These are phyloP conservation scores for Calonectria henricotiae DNA, from an alignment of 2,329 filamentous ascomycete species.

Conservation along the genomic window DNA sequence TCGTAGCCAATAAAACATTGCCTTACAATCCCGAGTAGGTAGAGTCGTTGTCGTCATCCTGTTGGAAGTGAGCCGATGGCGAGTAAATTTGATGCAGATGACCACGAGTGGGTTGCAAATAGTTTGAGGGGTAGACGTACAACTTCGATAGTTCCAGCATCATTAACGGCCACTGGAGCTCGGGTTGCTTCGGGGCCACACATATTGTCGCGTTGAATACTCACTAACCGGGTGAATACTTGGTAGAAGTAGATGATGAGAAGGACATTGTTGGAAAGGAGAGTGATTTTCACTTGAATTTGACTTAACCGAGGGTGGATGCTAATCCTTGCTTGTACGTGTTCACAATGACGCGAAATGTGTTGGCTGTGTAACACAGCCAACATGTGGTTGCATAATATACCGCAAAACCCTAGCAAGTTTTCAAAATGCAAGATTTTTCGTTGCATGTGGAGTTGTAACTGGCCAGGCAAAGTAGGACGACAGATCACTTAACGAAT, in stretches of 20 bases:
- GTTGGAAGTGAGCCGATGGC: neutral
- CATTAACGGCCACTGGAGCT: neutral
- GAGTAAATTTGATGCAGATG: neutral
- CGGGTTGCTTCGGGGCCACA: neutral
- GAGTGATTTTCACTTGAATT: neutral
- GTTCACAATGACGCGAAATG: neutral
- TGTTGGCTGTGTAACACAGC: neutral
- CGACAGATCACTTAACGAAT: neutral
- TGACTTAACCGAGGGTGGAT: neutral
- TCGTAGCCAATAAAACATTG: too few species aligned
- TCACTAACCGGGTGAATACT: neutral
- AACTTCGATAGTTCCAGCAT: neutral
- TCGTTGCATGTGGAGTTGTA: neutral
- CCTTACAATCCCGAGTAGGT: conserved; percentile 13
- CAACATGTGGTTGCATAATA: neutral
- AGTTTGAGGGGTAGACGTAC: neutral
- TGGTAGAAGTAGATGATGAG: neutral
- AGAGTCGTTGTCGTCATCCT: conserved; percentile 19
- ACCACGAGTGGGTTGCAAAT: neutral
- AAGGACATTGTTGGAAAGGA: neutral
- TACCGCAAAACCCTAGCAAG: neutral
- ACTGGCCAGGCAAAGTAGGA: neutral
- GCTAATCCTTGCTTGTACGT: neutral
- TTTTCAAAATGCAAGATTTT: neutral
- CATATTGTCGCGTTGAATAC: neutral